Evolutionary conservation across 345 rosid genomes (phyloP).

Genomic region (Heritiera littoralis): DNA sequence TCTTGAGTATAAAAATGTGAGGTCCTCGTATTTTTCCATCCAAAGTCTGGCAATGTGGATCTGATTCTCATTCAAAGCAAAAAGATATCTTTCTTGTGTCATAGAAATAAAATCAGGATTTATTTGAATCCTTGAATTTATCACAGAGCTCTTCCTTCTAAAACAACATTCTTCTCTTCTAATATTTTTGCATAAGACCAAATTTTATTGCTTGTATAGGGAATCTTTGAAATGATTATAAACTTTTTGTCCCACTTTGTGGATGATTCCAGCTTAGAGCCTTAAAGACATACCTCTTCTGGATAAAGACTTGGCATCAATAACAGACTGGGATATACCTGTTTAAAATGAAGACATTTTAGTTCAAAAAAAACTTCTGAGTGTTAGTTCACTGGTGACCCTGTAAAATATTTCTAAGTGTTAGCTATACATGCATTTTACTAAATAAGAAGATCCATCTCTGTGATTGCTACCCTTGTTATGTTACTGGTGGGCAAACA

Average conservation of each 20-base stretch:
- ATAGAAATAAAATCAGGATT: conserved; percentile 6
- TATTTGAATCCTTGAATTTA: not conserved
- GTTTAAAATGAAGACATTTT: not conserved
- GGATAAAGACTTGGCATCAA: not conserved
- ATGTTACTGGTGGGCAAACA: not conserved
- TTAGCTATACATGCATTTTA: not conserved
- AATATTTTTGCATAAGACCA: not conserved
- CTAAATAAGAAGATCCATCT: not conserved
- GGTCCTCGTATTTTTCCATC: not conserved
- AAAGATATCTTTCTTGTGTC: not conserved
- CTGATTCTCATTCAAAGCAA: not conserved
- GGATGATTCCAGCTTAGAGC: not conserved
- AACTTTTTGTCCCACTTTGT: not conserved
- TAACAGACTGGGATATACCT: not conserved
- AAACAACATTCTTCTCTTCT: not conserved
- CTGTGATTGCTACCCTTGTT: not conserved
- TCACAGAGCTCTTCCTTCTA: not conserved
- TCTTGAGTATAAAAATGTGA: not conserved
- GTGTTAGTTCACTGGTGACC: not conserved
- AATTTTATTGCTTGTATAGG: not conserved
- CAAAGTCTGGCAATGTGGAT: not conserved
- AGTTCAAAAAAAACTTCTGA: not conserved
- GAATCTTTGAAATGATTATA: not conserved
- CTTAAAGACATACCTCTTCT: too few relatives aligned
- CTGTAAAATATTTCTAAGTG: not conserved